Evolutionary conservation across 306 rosid genomes (phyloP), one percentile per base, ranked within the genome.

Genomic region (Dryas drummondii): DNA sequence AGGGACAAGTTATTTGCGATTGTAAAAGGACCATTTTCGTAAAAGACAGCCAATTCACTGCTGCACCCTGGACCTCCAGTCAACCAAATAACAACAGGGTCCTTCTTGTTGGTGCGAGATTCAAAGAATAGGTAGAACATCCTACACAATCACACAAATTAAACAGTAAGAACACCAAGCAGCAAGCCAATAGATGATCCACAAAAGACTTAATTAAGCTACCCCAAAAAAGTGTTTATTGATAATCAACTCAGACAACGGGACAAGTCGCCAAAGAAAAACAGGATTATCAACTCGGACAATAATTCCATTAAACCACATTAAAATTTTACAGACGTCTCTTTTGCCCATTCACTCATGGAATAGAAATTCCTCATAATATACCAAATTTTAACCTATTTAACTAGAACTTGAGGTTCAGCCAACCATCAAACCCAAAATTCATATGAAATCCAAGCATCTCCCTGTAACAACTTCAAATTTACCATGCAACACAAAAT

Each of bases 61-160:
- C 99, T 92, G 80, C 99, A 94, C 6, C 99, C 99, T 50, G 99
- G 99, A 4, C 99, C 99, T 80, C 99, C 99, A 49, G 97, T 94
- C 81, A 92, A 86, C 99, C 99, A 94, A 60, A 94, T 92, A 47
- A 94, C 99, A 71, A 94, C 83, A 79, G 99, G 99, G 60, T 91
- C 99, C 79, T 83, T 69, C 87, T 88, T 84, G 81, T 79, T 87
- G 73, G 68, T 86, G 68, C 99, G 89, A 0, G 99, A 94, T 82
- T 92, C 93, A 41, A 94, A 94, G 88, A 91, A 91, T 57, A 94
- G 84, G 84, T 94, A 94, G 88, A 94, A 94, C 96, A 94, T 90
- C 91, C 98, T 94, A 82, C 73, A 51, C 6, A 61, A 73, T 59
- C 70, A 78, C n/a, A 70, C 66, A 66, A 27, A 47, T 44, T 19